A percentile compares a stretch with the other conserved stretches of the same genome.
Conservation (phyloP, 352 stramenopile genomes). For the Phytophthora pseudosyringae region DNA sequence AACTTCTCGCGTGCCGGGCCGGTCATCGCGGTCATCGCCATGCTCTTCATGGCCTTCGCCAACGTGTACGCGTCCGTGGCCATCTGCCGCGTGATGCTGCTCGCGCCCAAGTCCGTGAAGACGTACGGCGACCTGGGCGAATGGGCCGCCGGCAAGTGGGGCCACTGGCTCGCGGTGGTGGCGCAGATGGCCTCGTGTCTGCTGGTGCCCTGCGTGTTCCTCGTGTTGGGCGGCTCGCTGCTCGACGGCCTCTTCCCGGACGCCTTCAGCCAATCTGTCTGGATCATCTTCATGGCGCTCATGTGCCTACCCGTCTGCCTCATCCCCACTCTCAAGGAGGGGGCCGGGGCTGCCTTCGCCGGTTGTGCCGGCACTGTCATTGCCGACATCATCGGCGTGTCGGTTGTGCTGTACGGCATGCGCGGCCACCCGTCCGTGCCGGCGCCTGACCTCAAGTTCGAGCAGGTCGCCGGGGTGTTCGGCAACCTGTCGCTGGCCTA, state of each 20-base stretch:
- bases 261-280: slow-evolving; percentile 46
- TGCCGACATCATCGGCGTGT: slow-evolving; percentile 55
- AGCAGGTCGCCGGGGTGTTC: slow-evolving; percentile 55
- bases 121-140: slow-evolving; percentile 63
- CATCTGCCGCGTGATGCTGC: slow-evolving; percentile 56
- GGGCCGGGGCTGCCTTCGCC: slow-evolving; percentile 54
- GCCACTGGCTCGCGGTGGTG: slow-evolving; percentile 52
- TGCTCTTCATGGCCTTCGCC: slow-evolving; percentile 63
- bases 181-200: slow-evolving; percentile 54
- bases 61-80: slow-evolving; percentile 63
- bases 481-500: slow-evolving; percentile 70
- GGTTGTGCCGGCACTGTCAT: slow-evolving; percentile 59
- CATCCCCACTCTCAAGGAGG: slow-evolving; percentile 66
- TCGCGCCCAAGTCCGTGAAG: slow-evolving; percentile 48
- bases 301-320: slow-evolving; percentile 56
- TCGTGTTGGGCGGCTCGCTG: slow-evolving; percentile 56
- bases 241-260: slow-evolving; percentile 53
- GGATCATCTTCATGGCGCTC: slow-evolving; percentile 67
- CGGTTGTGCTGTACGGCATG: slow-evolving; percentile 60
- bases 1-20: slow-evolving; percentile 59
- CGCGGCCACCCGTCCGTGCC: slow-evolving; percentile 51
- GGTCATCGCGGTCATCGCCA: slow-evolving; percentile 42
- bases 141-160: slow-evolving; percentile 49
- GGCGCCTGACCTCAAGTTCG: slow-evolving; percentile 46
- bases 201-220: slow-evolving; percentile 56